These are phyloP conservation scores for Alternaria angustiovoidea DNA, from an alignment of 2,329 filamentous ascomycete genomes.

Conservation along the genomic window DNA sequence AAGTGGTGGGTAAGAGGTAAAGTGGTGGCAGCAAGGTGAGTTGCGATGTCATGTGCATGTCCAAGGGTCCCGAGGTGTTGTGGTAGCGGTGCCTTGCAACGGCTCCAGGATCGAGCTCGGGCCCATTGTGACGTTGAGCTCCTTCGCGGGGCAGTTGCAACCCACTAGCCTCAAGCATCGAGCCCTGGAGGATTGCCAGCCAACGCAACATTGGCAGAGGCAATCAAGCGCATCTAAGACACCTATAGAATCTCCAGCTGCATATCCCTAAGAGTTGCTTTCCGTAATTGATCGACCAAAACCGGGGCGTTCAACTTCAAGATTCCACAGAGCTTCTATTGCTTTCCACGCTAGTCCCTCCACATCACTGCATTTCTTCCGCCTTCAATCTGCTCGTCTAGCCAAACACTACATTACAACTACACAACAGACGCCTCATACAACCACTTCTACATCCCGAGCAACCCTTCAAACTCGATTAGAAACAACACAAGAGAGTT, in stretches of 20 bases:
- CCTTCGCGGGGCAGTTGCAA: conserved; percentile 28
- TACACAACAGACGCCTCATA: conserved; percentile 19
- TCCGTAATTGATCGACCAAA: conserved; percentile 25
- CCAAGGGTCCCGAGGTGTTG: conserved; percentile 17
- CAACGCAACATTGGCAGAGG: conserved; percentile 15
- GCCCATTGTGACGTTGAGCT: conserved; percentile 39
- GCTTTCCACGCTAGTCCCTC: conserved; percentile 51
- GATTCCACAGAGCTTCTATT: conserved; percentile 50
- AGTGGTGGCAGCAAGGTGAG: neutral
- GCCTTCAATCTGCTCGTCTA: conserved; percentile 34
- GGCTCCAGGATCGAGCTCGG: conserved; percentile 25
- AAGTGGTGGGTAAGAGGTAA: neutral
- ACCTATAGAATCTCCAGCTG: neutral
- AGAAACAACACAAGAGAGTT: conserved; percentile 6
- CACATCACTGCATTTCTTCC: conserved; percentile 48
- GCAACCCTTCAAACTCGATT: conserved; percentile 2
- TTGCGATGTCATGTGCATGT: conserved; percentile 11
- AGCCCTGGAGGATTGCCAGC: conserved; percentile 2
- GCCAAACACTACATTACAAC: conserved; percentile 29
- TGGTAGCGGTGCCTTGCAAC: conserved; percentile 26
- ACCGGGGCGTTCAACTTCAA: conserved; percentile 31
- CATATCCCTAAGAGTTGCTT: conserved; percentile 7
- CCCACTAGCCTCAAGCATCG: conserved; percentile 26
- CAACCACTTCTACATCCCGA: conserved; percentile 3
- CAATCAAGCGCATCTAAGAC: conserved; percentile 7